These are phyloP conservation scores for Moelleriella libera DNA, from an alignment of 2,329 filamentous ascomycete species.

Conservation along the genomic window DNA sequence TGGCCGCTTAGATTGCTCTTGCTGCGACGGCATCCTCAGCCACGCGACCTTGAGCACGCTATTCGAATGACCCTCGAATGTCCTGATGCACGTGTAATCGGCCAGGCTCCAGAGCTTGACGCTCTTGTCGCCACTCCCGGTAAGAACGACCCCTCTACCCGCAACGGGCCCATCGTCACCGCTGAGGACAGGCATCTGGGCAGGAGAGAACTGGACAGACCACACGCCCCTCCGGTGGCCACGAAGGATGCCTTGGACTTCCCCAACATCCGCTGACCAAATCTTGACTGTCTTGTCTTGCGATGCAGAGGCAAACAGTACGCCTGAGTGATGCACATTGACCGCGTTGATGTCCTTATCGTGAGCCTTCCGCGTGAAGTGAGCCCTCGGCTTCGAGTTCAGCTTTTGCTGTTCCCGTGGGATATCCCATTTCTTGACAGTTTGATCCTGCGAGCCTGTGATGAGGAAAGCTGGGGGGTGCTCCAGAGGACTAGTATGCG, in stretches of 20 bases:
- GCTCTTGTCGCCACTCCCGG: constrained; percentile 90
- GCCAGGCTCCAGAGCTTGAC: constrained; percentile 88
- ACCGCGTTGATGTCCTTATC: constrained; percentile 98
- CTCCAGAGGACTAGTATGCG: constrained; percentile 57
- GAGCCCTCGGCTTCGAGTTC: constrained; percentile 41
- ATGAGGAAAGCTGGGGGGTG: constrained; percentile 75
- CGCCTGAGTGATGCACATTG: constrained; percentile 58
- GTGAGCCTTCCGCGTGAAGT: constrained; percentile 87
- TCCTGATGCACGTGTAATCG: constrained; percentile 84
- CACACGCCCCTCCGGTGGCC: constrained; percentile 93
- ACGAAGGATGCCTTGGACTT: constrained; percentile 78
- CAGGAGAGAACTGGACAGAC: constrained; percentile 82
- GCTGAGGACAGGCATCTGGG: constrained; percentile 58
- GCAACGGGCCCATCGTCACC: constrained; percentile 59
- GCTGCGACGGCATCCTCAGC: constrained; percentile 44
- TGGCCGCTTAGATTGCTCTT: constrained; percentile 41
- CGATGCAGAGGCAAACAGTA: constrained; percentile 89
- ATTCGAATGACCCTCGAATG: constrained; percentile 93
- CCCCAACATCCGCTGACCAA: constrained; percentile 81
- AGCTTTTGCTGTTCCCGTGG: constrained; percentile 35
- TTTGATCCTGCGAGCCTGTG: constrained; percentile 90
- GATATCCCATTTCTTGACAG: constrained; percentile 87
- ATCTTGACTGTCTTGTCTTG: constrained; percentile 97
- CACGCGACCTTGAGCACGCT: constrained; percentile 88
- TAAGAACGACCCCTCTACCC: constrained; percentile 70